Base-by-base conservation (phyloP, 148 eudicot genomes). In the Fagopyrum esculentum region DNA sequence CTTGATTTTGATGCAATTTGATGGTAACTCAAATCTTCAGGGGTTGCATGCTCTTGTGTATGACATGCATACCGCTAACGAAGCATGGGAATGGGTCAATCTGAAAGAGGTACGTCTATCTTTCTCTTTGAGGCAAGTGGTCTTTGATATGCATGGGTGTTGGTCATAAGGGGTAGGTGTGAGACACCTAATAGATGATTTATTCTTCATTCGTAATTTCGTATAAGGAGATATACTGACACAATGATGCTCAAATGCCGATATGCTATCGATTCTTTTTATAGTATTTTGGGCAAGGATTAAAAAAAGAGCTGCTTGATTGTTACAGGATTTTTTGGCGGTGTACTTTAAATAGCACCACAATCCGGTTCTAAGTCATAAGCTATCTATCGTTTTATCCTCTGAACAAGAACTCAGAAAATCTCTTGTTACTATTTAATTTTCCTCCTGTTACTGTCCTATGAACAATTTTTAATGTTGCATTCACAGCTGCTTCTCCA, bases 71-170 rank as follows among this genome's bases (percentile, higher is more conserved):
- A 86, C 88, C 10, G 76, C 82, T 71, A 78, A 80, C 63, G 92
- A 84, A 83, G 80, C 89, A 72, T 86, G 88, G 85, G 89, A 88
- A 76, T 88, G 92, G 92, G 85, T 88, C 56, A 79, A 88, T 84
- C 88, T 88, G 64, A 86, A 86, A 78, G 86, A 88, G 84, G 92
- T 88, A 78, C 9, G 3, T 30, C 9, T 54, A 4, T 12, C 30
- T 47, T 13, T 29, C 11, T 74, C 64, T 60, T 5, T 66, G 71
- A 45, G 35, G 46, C 15, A 15, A 64, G 45, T 40, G 46, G 71
- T 66, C 19, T 66, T 66, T 2, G 71, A 66, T 40, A 29, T 61
- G 45, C 43, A 63, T 63, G 69, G 16, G 6, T 63, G 16, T 63
- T 63, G 45, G 45, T 15, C 3, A 13, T 6, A 1, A 10, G 13